phyloP scores from a whole-genome alignment of 495 filamentous ascomycete species.

The Copromyces sp. region DNA sequence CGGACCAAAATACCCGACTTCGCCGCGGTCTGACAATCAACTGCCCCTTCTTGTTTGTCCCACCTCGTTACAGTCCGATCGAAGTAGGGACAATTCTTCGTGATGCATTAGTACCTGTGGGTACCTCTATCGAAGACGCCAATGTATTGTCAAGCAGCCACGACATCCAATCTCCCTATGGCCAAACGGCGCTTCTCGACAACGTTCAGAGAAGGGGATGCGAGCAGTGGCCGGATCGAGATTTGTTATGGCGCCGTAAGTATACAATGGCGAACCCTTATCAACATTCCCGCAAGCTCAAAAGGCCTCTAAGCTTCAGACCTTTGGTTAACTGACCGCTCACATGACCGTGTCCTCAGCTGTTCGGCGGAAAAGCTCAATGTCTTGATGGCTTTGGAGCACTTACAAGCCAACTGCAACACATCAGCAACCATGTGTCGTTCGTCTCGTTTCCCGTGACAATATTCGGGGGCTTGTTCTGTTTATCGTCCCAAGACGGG shows the following conservation, averaged over 20 bases:
- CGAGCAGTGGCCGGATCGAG: background rate
- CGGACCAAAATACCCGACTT: background rate
- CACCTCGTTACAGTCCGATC: background rate
- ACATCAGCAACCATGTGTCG: background rate
- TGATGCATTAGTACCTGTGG: background rate
- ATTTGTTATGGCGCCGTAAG: background rate
- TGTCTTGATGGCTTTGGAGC: background rate
- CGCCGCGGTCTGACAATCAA: background rate
- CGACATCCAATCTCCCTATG: background rate
- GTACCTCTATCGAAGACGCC: background rate
- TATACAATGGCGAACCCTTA: background rate
- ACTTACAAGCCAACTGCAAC: background rate
- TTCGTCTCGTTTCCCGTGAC: background rate
- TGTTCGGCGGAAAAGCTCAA: background rate
- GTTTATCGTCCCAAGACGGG: background rate
- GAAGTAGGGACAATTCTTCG: background rate
- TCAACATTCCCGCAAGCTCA: background rate
- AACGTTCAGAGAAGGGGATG: background rate
- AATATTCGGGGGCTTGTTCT: background rate
- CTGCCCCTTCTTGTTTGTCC: background rate
- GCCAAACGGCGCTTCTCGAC: background rate
- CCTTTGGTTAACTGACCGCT: background rate
- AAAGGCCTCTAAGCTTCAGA: background rate
- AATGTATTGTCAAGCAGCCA: background rate
- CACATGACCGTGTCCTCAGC: background rate